Percentiles rank a stretch among this genome's conserved stretches.
phyloP scores from a whole-genome alignment of 2,329 filamentous ascomycete genomes.

The Sporothrix luriei region DNA sequence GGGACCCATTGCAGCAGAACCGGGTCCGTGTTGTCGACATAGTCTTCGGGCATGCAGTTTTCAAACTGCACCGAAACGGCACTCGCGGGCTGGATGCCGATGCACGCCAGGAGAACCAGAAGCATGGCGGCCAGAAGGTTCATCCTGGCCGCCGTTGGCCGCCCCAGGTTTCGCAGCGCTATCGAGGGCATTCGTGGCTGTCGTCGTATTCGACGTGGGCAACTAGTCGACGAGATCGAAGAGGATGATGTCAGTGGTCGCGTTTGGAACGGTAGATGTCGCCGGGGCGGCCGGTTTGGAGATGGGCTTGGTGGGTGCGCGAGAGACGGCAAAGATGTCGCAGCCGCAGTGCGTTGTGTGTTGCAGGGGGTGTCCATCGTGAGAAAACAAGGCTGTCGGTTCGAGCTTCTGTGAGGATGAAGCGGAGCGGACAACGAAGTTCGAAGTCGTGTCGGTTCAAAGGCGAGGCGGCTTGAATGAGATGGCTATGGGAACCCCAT shows the following conservation, averaged over 20 bases:
- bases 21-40: constrained; percentile 50
- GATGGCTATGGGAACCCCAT: constrained; percentile 28
- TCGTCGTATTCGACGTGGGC: constrained; percentile 24
- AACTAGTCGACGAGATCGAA: background rate
- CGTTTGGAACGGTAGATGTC: background rate
- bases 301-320: background rate
- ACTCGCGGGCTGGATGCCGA: constrained; percentile 49
- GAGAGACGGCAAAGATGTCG: background rate
- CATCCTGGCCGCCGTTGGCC: background rate
- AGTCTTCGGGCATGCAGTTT: constrained; percentile 74
- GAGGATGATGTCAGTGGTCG: background rate
- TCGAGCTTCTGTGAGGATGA: constrained; percentile 8
- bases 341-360: constrained; percentile 1
- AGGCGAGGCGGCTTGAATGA: constrained; percentile 13
- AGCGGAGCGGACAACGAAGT: background rate
- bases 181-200: background rate
- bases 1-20: constrained; percentile 78
- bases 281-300: background rate
- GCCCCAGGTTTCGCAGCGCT: background rate
- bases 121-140: constrained; percentile 39
- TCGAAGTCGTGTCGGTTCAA: constrained; percentile 1
- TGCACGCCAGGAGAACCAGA: constrained; percentile 46
- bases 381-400: background rate
- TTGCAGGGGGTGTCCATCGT: background rate
- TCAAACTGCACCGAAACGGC: constrained; percentile 75